phyloP scores from a whole-genome alignment of 768 basidiomycete species.

The Clitopilus hobsonii region DNA sequence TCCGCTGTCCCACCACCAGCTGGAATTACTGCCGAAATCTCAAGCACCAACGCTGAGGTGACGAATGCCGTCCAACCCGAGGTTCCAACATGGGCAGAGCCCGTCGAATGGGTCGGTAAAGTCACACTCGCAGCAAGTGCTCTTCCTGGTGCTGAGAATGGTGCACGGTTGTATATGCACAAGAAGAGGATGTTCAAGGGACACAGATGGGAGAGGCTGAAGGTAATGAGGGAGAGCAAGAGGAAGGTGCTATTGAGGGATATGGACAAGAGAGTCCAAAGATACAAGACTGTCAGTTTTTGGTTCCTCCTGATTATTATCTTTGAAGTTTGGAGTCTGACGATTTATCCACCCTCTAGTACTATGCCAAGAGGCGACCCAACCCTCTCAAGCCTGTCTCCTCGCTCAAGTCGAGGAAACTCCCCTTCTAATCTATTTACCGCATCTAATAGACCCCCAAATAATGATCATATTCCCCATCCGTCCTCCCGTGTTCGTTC shows the following conservation, averaged over 20 bases:
- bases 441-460: not conserved
- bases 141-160: constrained; percentile 41
- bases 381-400: constrained; percentile 54
- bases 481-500: too few relatives aligned
- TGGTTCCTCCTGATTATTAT: not conserved
- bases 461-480: not conserved
- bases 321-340: not conserved
- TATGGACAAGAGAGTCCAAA: constrained; percentile 62
- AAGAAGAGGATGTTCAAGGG: constrained; percentile 91
- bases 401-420: constrained; percentile 45
- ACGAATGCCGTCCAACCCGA: constrained; percentile 4
- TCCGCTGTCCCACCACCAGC: not conserved
- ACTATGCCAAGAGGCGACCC: constrained; percentile 46
- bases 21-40: constrained; percentile 4
- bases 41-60: constrained; percentile 4
- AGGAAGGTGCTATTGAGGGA: constrained; percentile 58
- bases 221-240: constrained; percentile 40
- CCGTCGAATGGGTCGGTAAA: constrained; percentile 41
- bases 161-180: constrained; percentile 64
- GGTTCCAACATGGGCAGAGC: constrained; percentile 20
- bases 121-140: constrained; percentile 34
- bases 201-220: constrained; percentile 77
- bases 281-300: constrained; percentile 58
- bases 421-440: constrained; percentile 27
- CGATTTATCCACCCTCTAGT: constrained; percentile 23